Evolutionary conservation across 2,329 filamentous ascomycete species (phyloP).

Genomic region (Emmonsia crescens): DNA sequence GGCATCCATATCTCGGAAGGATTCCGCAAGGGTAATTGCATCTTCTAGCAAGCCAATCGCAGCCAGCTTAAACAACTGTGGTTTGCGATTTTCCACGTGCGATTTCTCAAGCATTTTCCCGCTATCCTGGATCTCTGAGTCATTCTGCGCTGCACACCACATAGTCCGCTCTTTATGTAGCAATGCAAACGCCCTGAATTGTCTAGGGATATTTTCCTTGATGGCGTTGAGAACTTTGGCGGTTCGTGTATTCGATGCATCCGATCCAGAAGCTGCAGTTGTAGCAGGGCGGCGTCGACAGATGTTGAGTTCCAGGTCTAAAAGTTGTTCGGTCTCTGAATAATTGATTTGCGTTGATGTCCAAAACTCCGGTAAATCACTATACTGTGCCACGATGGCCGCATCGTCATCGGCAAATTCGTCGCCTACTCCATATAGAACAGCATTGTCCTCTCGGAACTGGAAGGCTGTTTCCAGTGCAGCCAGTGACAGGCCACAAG

Average conservation of each 20-base stretch:
- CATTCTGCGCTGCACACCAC: constrained; percentile 46
- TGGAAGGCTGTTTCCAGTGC: constrained; percentile 53
- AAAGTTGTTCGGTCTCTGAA: constrained; percentile 27
- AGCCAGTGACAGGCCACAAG: constrained; percentile 60
- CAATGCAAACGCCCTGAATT: constrained; percentile 49
- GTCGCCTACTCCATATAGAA: constrained; percentile 59
- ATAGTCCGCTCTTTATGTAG: constrained; percentile 49
- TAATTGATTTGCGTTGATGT: constrained; percentile 50
- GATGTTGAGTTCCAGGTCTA: constrained; percentile 32
- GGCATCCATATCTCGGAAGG: constrained; percentile 51
- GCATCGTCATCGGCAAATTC: constrained; percentile 57
- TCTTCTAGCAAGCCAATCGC: constrained; percentile 45
- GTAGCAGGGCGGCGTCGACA: constrained; percentile 27
- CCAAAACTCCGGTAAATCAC: constrained; percentile 70
- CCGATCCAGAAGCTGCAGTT: constrained; percentile 17
- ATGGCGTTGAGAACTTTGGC: constrained; percentile 33
- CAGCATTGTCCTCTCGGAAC: constrained; percentile 61
- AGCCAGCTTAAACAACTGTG: constrained; percentile 37
- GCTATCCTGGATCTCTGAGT: constrained; percentile 38
- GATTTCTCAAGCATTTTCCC: constrained; percentile 38
- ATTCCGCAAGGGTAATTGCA: constrained; percentile 52
- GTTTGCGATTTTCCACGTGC: constrained; percentile 34
- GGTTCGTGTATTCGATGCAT: constrained; percentile 23
- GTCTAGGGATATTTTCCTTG: constrained; percentile 40
- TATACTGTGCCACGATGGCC: constrained; percentile 53